Conservation (phyloP, 2,329 filamentous ascomycete genomes). For the Tolypocladium endophyticum region DNA sequence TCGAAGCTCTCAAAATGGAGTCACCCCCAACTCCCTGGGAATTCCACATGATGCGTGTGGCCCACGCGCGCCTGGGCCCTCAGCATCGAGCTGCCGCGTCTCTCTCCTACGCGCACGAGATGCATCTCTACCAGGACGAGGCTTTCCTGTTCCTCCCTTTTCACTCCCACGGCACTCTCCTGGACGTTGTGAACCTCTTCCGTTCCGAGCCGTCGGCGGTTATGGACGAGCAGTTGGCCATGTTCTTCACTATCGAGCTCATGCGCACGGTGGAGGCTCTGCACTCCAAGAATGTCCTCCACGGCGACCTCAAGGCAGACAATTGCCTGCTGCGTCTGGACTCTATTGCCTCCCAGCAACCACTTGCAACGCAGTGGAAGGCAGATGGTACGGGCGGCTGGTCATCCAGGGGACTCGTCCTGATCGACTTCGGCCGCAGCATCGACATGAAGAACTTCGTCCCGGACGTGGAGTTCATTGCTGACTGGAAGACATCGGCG, state of each 20-base stretch:
- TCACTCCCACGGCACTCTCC: conserved; percentile 78
- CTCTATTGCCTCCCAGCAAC: conserved; percentile 23
- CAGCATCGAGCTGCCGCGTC: conserved; percentile 63
- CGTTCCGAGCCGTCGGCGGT: conserved; percentile 59
- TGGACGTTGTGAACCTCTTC: conserved; percentile 89
- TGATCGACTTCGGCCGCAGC: conserved; percentile 91
- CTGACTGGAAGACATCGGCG: conserved; percentile 83
- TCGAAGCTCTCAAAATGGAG: conserved; percentile 94
- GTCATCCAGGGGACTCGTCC: conserved; percentile 64
- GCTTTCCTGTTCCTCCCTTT: conserved; percentile 83
- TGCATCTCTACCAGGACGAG: conserved; percentile 86
- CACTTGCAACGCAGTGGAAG: conserved; percentile 55
- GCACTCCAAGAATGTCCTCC: conserved; percentile 68
- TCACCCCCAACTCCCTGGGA: conserved; percentile 84
- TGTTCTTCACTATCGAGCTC: conserved; percentile 92
- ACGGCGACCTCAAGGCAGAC: conserved; percentile 91
- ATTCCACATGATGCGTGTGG: conserved; percentile 86
- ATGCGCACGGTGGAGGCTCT: conserved; percentile 82
- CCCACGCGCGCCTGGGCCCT: conserved; percentile 64
- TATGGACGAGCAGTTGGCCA: conserved; percentile 83
- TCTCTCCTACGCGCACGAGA: conserved; percentile 73
- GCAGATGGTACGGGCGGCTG: conserved; percentile 69
- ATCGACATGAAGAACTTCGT: conserved; percentile 87
- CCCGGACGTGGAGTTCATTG: conserved; percentile 69
- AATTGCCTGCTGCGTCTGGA: conserved; percentile 88